Base-by-base conservation (phyloP, 2,329 filamentous ascomycete genomes). In the Fusarium mexicanum region DNA sequence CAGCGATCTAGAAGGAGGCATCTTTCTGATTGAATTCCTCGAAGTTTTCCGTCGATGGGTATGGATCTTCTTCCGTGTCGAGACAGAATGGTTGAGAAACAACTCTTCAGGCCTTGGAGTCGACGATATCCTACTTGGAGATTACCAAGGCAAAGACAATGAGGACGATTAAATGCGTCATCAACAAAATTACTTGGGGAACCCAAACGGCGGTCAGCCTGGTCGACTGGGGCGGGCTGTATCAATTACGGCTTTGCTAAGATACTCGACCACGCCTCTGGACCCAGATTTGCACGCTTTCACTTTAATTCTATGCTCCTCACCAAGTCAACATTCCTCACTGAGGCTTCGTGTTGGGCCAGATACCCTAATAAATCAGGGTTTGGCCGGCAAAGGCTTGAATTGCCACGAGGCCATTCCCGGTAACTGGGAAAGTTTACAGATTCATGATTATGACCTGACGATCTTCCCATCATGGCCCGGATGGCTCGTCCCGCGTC, bases 21-120 rank as follows among this genome's bases (percentile, higher is more conserved):
- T 98, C 50, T 99, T 98, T 80, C 78, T 96, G 33, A 90, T 98
- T 78, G 93, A 98, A 85, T 87, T 94, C 50, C 86, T 98, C 17
- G 96, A 99, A 84, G 93, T 98, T 24, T 87, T 94, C 51, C 89
- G 96, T 54, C 89, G 96, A 65, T 98, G 96, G 95, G 89, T 98
- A 69, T 99, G 96, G 96, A 94, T 98, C 65, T 98, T 98, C 83
- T 94, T 98, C 84, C 90, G 96, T 16, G 92, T 97, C 46, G 96
- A 99, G 86, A 95, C 94, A 29, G 96, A 99, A 85, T 98, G 93
- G 93, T 89, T 94, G 83, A 86, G 91, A 84, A 88, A 83, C 74
- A 85, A 84, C 20, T 81, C 83, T 24, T 80, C 81, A 82, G 82
- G 91, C 81, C 73, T 91, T 82, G 80, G 87, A 79, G 77, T 89